Evolutionary conservation across 2,329 filamentous ascomycete genomes (phyloP), one percentile per base, ranked within the genome.

Genomic region (Microdochium trichocladiopsis): DNA sequence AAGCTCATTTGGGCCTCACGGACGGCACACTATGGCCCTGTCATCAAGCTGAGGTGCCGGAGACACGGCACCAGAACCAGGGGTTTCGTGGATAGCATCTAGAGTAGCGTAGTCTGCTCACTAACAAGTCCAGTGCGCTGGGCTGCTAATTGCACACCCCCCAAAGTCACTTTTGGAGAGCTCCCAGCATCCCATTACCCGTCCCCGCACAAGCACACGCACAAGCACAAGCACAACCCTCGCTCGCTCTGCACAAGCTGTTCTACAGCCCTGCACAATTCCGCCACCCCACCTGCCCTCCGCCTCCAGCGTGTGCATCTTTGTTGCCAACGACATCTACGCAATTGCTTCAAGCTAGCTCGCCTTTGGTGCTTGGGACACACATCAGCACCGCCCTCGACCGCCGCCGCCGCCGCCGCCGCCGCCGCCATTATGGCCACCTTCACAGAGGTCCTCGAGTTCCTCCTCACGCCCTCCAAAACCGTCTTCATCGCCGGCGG

Each of bases 401-500:
- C 24, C 25, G 36, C 12, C 47, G 31, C 18, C n/a, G 25, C 51
- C 25, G 47, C 58, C 33, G 33, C 33, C 18, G 28, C 28, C 28
- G 8, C 28, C 33, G 6, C 33, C 14, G 33, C 41, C 59, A 61
- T 57, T 56, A 75, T 77, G 69, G 63, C 67, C 49, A 61, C 62
- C 56, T 63, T 75, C 52, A 63, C 66, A 53, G 58, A 67, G 50
- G 60, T 74, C 60, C 59, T 82, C 60, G 76, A 81, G 67, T 71
- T 72, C 54, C 69, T 83, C 53, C 70, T 87, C 63, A 80, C 75
- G 53, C 83, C 83, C n/a, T 84, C 83, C 16, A 60, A 73, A 11
- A 66, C 80, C 51, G 76, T 83, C 54, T 79, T 97, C 61, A 59
- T 84, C 55, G 66, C 93, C 64, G 87, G 90, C 14, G 63, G 87